Base-by-base conservation (phyloP, 139 green algal species). In the Closterium sp. region DNA sequence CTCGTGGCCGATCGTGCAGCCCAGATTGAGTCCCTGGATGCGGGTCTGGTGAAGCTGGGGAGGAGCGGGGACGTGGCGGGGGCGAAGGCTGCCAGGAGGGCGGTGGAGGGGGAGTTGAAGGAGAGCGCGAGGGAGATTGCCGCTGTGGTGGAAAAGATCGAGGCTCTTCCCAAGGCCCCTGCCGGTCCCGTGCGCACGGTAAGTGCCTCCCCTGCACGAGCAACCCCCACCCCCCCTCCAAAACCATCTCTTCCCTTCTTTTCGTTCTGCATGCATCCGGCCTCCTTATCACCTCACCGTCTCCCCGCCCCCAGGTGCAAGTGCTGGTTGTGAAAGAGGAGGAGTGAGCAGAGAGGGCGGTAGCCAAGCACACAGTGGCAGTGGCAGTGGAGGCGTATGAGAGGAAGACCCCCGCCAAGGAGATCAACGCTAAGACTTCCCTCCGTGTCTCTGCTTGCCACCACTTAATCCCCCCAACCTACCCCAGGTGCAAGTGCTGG, bases 271-370 rank as follows among this genome's bases (percentile, higher is more conserved):
- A 10, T n/a, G 9, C 21, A n/a, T 35, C 21, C n/a, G 16, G 8
- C 16, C 84, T 87, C 30, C 16, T 86, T 9, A 84, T 25, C 86
- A 90, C n/a, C 35, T 90, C 8, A 12, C 30, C 34, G 12, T 33
- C 19, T 84, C 64, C 16, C 23, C 38, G 85, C 28, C 36, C 55
- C 19, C 34, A 92, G 36, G 91, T 66, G 34, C 76, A 92, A 89
- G 30, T 66, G 1, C 33, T 93, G 76, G 88, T 93, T 33, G 91
- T 88, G 21, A 93, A 93, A 21, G 91, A 93, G 76, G 89, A 83
- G 91, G 88, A 93, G 55, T n/a, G 32, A 4, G 33, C 88, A 0
- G 84, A 64, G 9, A 84, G 69, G 91, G 34, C 33, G 0, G 3
- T 93, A 16, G 89, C 87, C 19, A 89, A 90, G 88, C 88, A 93